Base-by-base conservation (phyloP, 257 asterid species). In the Cruciata laevipes region DNA sequence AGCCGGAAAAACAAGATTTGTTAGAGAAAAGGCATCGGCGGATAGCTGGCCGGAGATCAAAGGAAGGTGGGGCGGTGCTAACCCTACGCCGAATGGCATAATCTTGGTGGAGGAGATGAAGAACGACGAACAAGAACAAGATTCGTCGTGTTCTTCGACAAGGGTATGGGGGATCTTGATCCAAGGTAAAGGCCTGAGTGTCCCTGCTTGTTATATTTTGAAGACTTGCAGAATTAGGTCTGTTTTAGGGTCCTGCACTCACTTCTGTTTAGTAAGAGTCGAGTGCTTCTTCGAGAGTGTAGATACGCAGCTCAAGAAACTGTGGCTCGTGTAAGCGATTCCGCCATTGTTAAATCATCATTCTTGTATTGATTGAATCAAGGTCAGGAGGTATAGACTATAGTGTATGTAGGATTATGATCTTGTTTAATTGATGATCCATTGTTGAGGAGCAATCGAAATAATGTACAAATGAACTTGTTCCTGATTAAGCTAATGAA, bases 161-260 rank as follows among this genome's bases (percentile, higher is more conserved):
- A 74, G 51, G 40, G 71, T 68, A 0, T 78, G 79, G 79, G 83
- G 83, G 47, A 68, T 78, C 8, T 71, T 74, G 10, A 78, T 78
- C 44, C 83, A 78, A 68, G 83, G 76, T n/a, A 74, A 65, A 40
- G 79, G 82, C n/a, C 42, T 35, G n/a, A 74, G 44, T 59, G 61
- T 69, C 42, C 77, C 83, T 63, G 79, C 77, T 64, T 78, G 83
- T 44, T 78, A 78, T 24, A 27, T 78, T 21, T 62, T 78, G 24
- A 74, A 78, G 58, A 78, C 83, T 33, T 23, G 83, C 69, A 66
- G 66, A 52, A 74, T 74, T 31, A 32, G 67, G 37, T 68, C 74
- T 30, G 63, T 68, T n/a, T 12, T 69, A 47, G 83, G 83, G 20
- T 47, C 33, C 52, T 78, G 83, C 77, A 78, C 83, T 16, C 83